Base-by-base conservation (phyloP, 139 green algal species). In the Chlamydomonas sp. region DNA sequence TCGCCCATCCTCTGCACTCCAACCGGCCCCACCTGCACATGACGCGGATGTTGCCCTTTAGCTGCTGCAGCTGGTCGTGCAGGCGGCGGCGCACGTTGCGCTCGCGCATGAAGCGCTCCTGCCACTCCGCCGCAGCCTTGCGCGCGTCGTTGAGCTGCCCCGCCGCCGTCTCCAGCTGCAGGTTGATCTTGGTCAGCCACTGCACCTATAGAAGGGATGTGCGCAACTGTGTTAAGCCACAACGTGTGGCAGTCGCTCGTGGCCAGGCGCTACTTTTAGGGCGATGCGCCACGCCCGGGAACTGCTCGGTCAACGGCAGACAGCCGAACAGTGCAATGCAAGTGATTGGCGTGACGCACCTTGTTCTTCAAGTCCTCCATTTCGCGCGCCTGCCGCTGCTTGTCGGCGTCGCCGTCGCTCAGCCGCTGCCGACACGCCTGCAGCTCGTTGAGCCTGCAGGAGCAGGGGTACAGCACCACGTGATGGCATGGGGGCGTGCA, bases 21-120 rank as follows among this genome's bases (percentile, higher is more conserved):
- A 10, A 69, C 10, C 64, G 64, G 64, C 9, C 93, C 82, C 63
- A 94, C 93, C 93, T 91, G 90, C 90, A 95, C 79, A 95, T 85
- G 20, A 97, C 95, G 0, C 94, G 84, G 67, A 97, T 97, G 93
- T 97, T 97, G 75, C 95, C 95, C 0, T 90, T 76, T 63, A 97
- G 90, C 80, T 92, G 88, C 89, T 96, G 92, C 77, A 94, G 83
- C 86, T 95, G 91, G 86, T 97, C 94, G 90, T 96, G 92, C 83
- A 93, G 88, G 20, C 59, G 58, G 58, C 91, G 82, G 78, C 92
- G 67, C 57, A 93, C 88, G 58, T 89, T 84, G 59, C 92, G 85
- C 92, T 95, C 92, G 63, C 77, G 86, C 72, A 93, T 88, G 76
- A 95, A 95, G 60, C 87, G 86, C 49, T 95, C 92, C 84, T 92